phyloP scores from a whole-genome alignment of 305 asterid species.

The Fraxinus xanthoxyloides region DNA sequence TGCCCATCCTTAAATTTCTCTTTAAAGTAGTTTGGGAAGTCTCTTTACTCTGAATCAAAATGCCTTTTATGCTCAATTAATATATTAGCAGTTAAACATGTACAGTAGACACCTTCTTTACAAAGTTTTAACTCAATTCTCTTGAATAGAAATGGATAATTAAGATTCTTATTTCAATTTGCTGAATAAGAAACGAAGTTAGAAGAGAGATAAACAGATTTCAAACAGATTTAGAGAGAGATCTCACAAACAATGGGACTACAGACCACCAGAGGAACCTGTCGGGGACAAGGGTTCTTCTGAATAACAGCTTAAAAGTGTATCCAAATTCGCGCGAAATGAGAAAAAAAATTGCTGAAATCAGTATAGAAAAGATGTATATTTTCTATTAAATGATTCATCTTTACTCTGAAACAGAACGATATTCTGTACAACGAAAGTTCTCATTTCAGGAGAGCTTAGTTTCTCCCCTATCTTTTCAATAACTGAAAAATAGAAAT shows the following conservation, averaged over 20 bases:
- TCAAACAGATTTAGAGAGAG: not conserved
- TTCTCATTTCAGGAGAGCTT: not conserved
- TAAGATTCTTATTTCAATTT: not conserved
- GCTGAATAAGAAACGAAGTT: not conserved
- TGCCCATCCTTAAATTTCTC: not conserved
- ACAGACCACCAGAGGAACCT: not conserved
- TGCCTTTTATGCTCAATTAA: not conserved
- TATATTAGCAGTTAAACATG: not conserved
- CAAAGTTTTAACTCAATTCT: not conserved
- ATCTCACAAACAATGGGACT: not conserved
- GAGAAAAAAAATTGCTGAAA: not conserved
- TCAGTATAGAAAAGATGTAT: not conserved
- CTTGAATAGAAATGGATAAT: not conserved
- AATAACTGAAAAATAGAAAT: not conserved
- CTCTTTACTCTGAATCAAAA: not conserved
- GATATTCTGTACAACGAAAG: not conserved
- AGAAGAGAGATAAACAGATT: not conserved
- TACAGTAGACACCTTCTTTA: not conserved
- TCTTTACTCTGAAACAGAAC: not conserved
- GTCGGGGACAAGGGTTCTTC: not conserved
- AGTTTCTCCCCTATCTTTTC: not conserved
- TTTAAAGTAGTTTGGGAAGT: not conserved
- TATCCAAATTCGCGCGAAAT: not conserved
- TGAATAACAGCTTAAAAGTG: not conserved
- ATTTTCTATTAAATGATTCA: not conserved